Base-by-base conservation (phyloP, 768 basidiomycete genomes). In the Termitomyces sp. region DNA sequence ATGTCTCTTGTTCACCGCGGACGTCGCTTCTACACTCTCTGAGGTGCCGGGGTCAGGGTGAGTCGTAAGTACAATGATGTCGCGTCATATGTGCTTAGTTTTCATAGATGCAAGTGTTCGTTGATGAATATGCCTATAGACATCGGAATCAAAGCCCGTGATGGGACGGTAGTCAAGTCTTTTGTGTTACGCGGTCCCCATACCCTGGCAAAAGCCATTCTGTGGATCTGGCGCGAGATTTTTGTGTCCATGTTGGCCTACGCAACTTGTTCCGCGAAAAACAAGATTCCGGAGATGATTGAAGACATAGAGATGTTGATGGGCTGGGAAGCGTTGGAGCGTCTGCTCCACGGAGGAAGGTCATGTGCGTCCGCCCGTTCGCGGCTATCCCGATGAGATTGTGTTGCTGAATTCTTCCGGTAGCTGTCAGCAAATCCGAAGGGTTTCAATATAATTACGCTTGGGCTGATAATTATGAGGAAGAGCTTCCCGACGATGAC, bases 201-300 rank as follows among this genome's bases (percentile, higher is more conserved):
- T 33, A 73, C 74, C 24, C 71, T 86, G 20, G 74, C 79, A 30
- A 71, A 69, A 15, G 73, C 80, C 42, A 59, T 82, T 6, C 68
- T 86, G 18, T 88, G 85, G 84, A 80, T 88, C 54, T 88, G 87
- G 87, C 78, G 87, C 6, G 88, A 89, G 60, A 74, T 88, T 20
- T 82, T 88, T 60, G 66, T 89, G 9, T 80, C 78, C 27, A 70
- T 88, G 68, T 76, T 83, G 8, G 77, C 78, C 0, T 70, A 59
- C 68, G 76, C 62, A 55, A 69, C 42, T 55, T 65, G 64, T 59
- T 67, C 47, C 63, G 33, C 50, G 7, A 61, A 63, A 50, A 65
- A 71, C 44, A 60, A 63, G 51, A 71, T 87, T 15, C 76, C 79
- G 0, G 74, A 79, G 7, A 86, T 88, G 78, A 69, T 88, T 22